These are phyloP conservation scores for Parsonsia alboflavescens DNA, from an alignment of 257 asterid species.

Conservation along the genomic window DNA sequence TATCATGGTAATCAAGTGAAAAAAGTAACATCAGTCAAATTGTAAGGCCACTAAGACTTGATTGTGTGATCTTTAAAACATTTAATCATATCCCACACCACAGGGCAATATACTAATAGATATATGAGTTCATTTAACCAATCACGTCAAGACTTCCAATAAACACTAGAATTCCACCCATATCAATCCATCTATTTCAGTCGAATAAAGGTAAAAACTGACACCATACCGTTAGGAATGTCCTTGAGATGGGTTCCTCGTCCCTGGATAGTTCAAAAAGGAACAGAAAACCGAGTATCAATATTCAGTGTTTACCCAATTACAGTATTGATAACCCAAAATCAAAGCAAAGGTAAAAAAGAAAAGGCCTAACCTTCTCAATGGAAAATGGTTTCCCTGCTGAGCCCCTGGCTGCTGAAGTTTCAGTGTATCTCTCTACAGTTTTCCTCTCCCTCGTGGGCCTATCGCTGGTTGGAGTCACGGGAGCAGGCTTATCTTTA, in stretches of 20 bases:
- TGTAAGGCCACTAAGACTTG: background rate
- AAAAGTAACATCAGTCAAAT: background rate
- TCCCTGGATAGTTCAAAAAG: conserved; percentile 43
- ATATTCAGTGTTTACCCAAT: background rate
- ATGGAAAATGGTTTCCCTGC: conserved; percentile 53
- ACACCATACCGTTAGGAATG: conserved; percentile 72
- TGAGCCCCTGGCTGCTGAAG: conserved; percentile 30
- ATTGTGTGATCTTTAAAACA: background rate
- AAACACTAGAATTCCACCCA: background rate
- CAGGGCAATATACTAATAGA: background rate
- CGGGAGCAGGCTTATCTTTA: conserved; percentile 28
- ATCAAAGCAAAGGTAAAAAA: background rate
- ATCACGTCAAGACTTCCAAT: background rate
- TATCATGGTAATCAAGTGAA: background rate
- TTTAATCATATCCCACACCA: too few relatives aligned
- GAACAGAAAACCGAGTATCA: background rate
- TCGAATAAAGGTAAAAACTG: background rate
- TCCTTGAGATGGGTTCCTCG: conserved; percentile 74
- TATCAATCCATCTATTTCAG: background rate
- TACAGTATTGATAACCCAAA: background rate
- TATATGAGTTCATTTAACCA: background rate
- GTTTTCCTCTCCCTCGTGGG: conserved; percentile 87
- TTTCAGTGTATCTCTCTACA: conserved; percentile 64
- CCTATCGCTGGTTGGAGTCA: conserved; percentile 36
- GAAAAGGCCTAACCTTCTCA: conserved; percentile 47